Evolutionary conservation across 2,329 filamentous ascomycete species (phyloP).

Genomic region (Diaporthe citrichinensis): DNA sequence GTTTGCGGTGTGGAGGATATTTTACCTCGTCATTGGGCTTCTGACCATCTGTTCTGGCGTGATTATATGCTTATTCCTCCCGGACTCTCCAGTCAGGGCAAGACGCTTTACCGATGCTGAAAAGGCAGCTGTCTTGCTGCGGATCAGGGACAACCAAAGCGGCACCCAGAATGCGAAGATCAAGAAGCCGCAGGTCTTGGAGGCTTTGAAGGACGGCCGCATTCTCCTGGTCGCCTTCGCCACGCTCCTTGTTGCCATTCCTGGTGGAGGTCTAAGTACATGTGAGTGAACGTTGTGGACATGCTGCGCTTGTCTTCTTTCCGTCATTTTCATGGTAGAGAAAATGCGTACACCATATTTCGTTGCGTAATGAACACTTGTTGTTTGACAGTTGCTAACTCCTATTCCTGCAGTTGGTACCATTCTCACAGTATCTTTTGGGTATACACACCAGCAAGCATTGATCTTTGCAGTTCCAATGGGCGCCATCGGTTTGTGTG

Average conservation of each 20-base stretch:
- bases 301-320: neutral
- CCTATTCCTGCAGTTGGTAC: neutral
- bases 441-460: conserved; percentile 12
- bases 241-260: conserved; percentile 51
- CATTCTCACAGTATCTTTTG: conserved; percentile 8
- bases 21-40: conserved; percentile 33
- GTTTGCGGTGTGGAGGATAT: conserved; percentile 29
- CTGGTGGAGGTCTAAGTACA: conserved; percentile 43
- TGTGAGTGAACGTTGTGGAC: neutral
- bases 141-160: conserved; percentile 62
- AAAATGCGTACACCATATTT: neutral
- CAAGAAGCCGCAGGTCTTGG: conserved; percentile 59
- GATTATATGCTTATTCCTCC: conserved; percentile 66
- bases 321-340: conserved; percentile 8
- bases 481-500: neutral
- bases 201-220: conserved; percentile 64
- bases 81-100: conserved; percentile 71
- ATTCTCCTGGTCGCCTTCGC: conserved; percentile 67
- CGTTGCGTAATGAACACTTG: neutral
- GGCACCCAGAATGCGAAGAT: conserved; percentile 65
- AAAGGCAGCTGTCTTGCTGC: conserved; percentile 63
- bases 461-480: neutral
- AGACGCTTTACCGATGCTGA: conserved; percentile 70
- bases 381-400: neutral
- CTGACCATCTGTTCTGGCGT: conserved; percentile 54